Base-by-base conservation (phyloP, 208 protist species). In the Acanthamoeba quina region DNA sequence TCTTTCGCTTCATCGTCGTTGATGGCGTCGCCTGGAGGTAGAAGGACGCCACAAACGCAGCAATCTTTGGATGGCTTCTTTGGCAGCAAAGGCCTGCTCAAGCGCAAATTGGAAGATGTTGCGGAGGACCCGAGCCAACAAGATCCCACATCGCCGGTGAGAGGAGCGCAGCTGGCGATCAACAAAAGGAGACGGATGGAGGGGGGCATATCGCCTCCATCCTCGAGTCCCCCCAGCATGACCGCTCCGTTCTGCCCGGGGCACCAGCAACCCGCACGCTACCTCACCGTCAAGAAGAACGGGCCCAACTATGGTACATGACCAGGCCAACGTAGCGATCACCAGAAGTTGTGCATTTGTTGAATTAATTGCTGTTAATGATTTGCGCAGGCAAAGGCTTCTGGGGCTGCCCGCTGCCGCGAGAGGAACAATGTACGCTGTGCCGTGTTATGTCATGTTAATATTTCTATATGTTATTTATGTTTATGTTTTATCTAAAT, bases 41-140 rank as follows among this genome's bases (percentile, higher is more conserved):
- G 72, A 26, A 13, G 72, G 44, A 37, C 19, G 11, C 72, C 72
- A 26, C 37, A 47, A 24, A 82, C 72, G 17, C 72, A 82, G 41
- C 72, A 82, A 82, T 82, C 41, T 52, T 26, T 82, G 41, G 72
- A 82, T 17, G 44, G 72, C 5, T 82, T 54, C 44, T 82, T 82
- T 54, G 72, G 72, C 29, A 64, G 58, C 58, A 64, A 64, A 44
- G 72, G 72, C 37, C 72, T 54, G 11, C 34, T 82, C 17, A 82
- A 82, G 72, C 34, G 72, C 11, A 82, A 82, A 34, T 34, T 82
- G 6, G 72, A 82, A 29, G 72, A 82, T 82, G 44, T 52, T 37
- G 44, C 21, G 37, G 29, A 13, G 10, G 31, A 82, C 37, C 0
- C 41, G 3, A 31, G 21, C 41, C 29, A 44, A 10, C 72, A 44